Evolutionary conservation across 768 basidiomycete species (phyloP).

Genomic region (Boletus huronensis): DNA sequence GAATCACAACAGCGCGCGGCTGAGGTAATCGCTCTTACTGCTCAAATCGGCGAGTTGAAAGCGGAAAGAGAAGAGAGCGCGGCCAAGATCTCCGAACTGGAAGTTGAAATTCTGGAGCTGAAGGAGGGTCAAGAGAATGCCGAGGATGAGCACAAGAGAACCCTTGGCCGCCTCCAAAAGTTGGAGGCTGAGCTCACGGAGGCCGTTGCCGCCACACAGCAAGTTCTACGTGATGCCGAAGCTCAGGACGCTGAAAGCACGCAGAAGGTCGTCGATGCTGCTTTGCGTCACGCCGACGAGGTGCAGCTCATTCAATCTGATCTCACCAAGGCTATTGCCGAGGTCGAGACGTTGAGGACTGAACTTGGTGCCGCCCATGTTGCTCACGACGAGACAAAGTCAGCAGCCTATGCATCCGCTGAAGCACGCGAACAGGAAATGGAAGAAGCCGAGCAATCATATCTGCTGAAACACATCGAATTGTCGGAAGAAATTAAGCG

Average conservation of each 20-base stretch:
- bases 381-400: constrained; percentile 48
- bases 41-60: constrained; percentile 52
- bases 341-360: constrained; percentile 44
- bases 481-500: constrained; percentile 53
- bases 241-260: constrained; percentile 46
- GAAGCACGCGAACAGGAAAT: constrained; percentile 48
- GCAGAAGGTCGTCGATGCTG: constrained; percentile 38
- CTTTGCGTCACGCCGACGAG: constrained; percentile 44
- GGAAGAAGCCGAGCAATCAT: constrained; percentile 49
- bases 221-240: constrained; percentile 44
- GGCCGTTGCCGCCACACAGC: constrained; percentile 45
- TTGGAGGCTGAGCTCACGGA: constrained; percentile 54
- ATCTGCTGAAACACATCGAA: constrained; percentile 48
- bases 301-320: constrained; percentile 44
- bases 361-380: constrained; percentile 44
- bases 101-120: constrained; percentile 75
- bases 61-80: constrained; percentile 68
- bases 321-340: constrained; percentile 40
- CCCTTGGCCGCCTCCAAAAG: constrained; percentile 43
- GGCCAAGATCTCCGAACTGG: constrained; percentile 72
- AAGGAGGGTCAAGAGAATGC: constrained; percentile 65
- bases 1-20: constrained; percentile 47
- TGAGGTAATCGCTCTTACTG: constrained; percentile 40
- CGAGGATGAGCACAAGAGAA: constrained; percentile 54
- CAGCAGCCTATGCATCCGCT: constrained; percentile 41